A percentile compares a stretch with the other conserved stretches of the same genome.
Conservation (phyloP, 1,284 basidiomycete species). For the Bothia castanella region DNA sequence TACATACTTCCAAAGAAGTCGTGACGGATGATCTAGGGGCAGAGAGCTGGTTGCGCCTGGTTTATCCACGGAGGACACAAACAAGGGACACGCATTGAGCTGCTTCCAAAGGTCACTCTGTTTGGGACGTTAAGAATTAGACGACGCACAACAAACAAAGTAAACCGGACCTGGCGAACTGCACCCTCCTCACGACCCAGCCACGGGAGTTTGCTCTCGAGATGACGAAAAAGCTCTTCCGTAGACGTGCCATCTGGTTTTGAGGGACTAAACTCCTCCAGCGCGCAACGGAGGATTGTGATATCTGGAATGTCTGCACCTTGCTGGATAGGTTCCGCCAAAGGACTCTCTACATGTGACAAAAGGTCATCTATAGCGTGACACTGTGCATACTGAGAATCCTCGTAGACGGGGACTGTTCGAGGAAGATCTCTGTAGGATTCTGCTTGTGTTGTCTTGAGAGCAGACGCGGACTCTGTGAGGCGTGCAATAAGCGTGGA, state of each 20-base stretch:
- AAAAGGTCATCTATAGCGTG: slow-evolving; percentile 47
- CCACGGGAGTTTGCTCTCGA: slow-evolving; percentile 58
- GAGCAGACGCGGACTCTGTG: slow-evolving; percentile 46
- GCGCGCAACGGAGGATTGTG: slow-evolving; percentile 58
- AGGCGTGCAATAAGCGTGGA: slow-evolving; percentile 50
- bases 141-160: not conserved
- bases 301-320: slow-evolving; percentile 43
- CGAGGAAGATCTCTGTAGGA: slow-evolving; percentile 55
- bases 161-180: slow-evolving; percentile 46
- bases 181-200: slow-evolving; percentile 43
- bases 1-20: slow-evolving; percentile 51
- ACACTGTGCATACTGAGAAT: slow-evolving; percentile 42
- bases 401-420: slow-evolving; percentile 48
- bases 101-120: slow-evolving; percentile 61
- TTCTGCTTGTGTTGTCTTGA: slow-evolving; percentile 52
- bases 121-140: not conserved
- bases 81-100: slow-evolving; percentile 51
- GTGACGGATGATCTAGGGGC: slow-evolving; percentile 26
- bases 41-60: slow-evolving; percentile 8
- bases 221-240: slow-evolving; percentile 53
- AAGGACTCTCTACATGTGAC: slow-evolving; percentile 27
- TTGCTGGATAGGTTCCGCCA: slow-evolving; percentile 28
- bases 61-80: slow-evolving; percentile 32
- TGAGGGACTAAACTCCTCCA: slow-evolving; percentile 46
- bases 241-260: slow-evolving; percentile 45